A percentile compares a stretch with the other conserved stretches of the same genome.
phyloP scores from a whole-genome alignment of 1,284 basidiomycete species.

The Ceratobasidium sp. region DNA sequence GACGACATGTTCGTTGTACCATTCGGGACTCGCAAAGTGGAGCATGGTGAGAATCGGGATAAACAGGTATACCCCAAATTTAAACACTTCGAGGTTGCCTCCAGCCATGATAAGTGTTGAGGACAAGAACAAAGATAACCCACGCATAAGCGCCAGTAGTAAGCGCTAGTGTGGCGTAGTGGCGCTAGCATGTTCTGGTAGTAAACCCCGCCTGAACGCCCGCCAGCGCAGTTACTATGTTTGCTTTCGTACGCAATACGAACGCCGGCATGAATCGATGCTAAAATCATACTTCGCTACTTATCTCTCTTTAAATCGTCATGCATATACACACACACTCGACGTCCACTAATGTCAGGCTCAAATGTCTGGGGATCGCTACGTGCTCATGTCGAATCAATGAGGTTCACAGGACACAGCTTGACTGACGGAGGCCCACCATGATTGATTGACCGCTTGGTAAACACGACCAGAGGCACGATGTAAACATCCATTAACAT shows the following conservation, averaged over 20 bases:
- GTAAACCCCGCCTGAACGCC: too few relatives aligned
- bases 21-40: constrained; percentile 89
- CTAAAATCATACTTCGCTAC: too few relatives aligned
- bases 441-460: not conserved
- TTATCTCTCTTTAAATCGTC: too few relatives aligned
- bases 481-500: not conserved
- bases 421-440: not conserved
- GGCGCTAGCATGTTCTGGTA: too few relatives aligned
- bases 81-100: constrained; percentile 87
- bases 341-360: too few relatives aligned
- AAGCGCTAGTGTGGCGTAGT: too few relatives aligned
- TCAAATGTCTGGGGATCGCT: too few relatives aligned
- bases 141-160: not conserved
- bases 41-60: constrained; percentile 85
- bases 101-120: constrained; percentile 78
- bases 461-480: constrained; percentile 3
- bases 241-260: too few relatives aligned
- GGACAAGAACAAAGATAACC: not conserved
- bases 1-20: constrained; percentile 82
- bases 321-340: too few relatives aligned
- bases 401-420: not conserved
- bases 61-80: constrained; percentile 88
- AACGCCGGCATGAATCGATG: too few relatives aligned
- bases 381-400: too few relatives aligned
- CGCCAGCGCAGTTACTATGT: too few relatives aligned